Percentiles rank a stretch among this genome's conserved stretches.
Evolutionary conservation across 805 yeast species (phyloP).

Genomic region (Hanseniaspora thailandica): DNA sequence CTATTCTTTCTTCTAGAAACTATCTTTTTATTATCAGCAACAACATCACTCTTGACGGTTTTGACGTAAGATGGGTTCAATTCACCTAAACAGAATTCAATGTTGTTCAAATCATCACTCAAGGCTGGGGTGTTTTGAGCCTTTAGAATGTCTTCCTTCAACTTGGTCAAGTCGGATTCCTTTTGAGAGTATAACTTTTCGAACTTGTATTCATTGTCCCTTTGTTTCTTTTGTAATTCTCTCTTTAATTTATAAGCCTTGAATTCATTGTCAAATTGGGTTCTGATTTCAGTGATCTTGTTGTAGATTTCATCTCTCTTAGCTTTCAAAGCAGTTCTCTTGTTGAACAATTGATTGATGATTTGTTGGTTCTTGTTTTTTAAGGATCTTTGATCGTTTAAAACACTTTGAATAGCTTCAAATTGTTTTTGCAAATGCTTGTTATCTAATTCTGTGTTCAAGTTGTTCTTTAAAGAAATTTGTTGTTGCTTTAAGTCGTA

Average conservation of each 20-base stretch:
- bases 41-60: constrained; percentile 23
- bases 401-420: constrained; percentile 54
- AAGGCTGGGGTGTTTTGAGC: constrained; percentile 72
- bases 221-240: constrained; percentile 64
- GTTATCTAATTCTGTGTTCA: constrained; percentile 40
- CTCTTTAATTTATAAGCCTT: constrained; percentile 56
- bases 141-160: constrained; percentile 58
- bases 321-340: constrained; percentile 55
- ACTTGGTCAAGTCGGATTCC: constrained; percentile 44
- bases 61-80: constrained; percentile 58
- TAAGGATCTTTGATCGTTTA: constrained; percentile 51
- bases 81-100: constrained; percentile 57
- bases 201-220: constrained; percentile 43
- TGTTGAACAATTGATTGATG: constrained; percentile 50
- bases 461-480: constrained; percentile 57
- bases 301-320: constrained; percentile 58
- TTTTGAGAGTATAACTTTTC: constrained; percentile 38
- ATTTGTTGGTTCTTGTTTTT: constrained; percentile 54
- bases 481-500: constrained; percentile 70
- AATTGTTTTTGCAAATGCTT: constrained; percentile 57
- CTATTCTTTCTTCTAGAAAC: constrained; percentile 33
- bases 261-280: constrained; percentile 64
- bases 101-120: constrained; percentile 60
- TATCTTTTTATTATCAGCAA: constrained; percentile 34
- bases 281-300: constrained; percentile 55